A percentile compares a stretch with the other conserved stretches of the same genome.
Conservation (phyloP, 2,329 filamentous ascomycete genomes). For the Dothistroma septosporum region DNA sequence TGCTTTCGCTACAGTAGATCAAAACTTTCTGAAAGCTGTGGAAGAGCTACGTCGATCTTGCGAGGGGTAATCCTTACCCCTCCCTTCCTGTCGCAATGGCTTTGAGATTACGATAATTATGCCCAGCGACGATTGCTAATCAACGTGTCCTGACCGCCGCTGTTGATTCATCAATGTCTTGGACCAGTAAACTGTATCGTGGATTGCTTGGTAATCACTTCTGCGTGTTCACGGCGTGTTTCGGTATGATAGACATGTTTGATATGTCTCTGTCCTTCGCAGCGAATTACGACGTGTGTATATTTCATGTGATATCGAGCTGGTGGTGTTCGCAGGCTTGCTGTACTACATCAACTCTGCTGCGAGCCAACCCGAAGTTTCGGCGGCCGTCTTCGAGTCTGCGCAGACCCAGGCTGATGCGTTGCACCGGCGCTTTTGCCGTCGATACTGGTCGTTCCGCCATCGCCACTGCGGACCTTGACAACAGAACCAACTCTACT, state of each 20-base stretch:
- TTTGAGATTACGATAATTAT: not conserved
- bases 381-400: not conserved
- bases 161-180: not conserved
- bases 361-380: not conserved
- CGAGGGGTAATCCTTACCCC: not conserved
- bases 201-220: not conserved
- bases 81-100: not conserved
- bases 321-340: not conserved
- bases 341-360: not conserved
- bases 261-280: not conserved
- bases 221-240: not conserved
- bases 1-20: not conserved
- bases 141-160: not conserved
- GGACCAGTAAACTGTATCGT: not conserved
- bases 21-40: not conserved
- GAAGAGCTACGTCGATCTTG: not conserved
- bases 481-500: slow-evolving; percentile 5
- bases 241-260: no score
- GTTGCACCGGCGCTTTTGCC: not conserved
- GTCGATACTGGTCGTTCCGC: slow-evolving; percentile 1
- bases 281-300: not conserved
- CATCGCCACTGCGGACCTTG: not conserved
- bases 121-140: not conserved
- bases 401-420: not conserved
- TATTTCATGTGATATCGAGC: no score